Conservation (phyloP, 805 yeast species). For the Starmerella stigmatis region DNA sequence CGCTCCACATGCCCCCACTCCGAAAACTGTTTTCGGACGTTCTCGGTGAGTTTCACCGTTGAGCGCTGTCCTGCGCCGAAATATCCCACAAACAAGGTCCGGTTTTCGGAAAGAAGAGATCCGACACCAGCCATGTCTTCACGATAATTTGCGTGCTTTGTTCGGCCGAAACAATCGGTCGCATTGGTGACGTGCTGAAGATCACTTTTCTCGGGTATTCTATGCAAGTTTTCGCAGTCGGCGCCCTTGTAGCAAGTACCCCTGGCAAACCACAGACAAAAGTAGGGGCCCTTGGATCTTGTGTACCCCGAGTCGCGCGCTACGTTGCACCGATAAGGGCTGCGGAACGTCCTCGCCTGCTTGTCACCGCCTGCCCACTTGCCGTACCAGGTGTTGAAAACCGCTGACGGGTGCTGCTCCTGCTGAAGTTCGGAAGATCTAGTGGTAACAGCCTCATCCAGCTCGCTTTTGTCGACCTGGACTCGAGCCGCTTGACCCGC, state of each 20-base stretch:
- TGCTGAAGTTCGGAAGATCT: not conserved
- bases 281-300: conserved; percentile 37
- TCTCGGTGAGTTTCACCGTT: conserved; percentile 36
- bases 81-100: conserved; percentile 65
- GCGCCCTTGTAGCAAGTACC: conserved; percentile 78
- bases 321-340: conserved; percentile 51
- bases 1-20: conserved; percentile 70
- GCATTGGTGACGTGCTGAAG: conserved; percentile 41
- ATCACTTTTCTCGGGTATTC: conserved; percentile 58
- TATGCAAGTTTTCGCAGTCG: conserved; percentile 65
- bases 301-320: conserved; percentile 66
- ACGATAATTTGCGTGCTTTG: conserved; percentile 64
- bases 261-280: conserved; percentile 79
- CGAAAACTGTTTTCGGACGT: conserved; percentile 43
- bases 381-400: conserved; percentile 78
- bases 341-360: conserved; percentile 32
- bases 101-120: conserved; percentile 54
- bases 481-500: conserved; percentile 17
- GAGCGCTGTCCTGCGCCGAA: conserved; percentile 28
- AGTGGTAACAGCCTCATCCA: not conserved
- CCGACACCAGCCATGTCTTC: conserved; percentile 97
- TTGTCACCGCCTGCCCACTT: conserved; percentile 77
- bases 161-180: conserved; percentile 87
- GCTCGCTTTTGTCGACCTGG: conserved; percentile 14
- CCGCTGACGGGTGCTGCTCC: conserved; percentile 54